Base-by-base conservation (phyloP, 352 stramenopile genomes). In the Hyaloperonospora arabidopsidis region DNA sequence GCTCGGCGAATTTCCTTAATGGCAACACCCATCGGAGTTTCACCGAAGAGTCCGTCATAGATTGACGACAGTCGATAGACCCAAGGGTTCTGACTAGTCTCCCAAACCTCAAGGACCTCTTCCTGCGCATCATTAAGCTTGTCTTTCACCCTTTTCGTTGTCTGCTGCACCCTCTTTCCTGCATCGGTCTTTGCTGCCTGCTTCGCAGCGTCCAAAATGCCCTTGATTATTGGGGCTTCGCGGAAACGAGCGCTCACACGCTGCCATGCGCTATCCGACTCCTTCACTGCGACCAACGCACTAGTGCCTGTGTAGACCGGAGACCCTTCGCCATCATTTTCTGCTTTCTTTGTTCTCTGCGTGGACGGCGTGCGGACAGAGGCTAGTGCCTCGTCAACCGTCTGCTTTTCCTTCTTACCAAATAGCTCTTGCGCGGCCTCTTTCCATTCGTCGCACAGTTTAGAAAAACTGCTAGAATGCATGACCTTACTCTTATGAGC, bases 11-110 rank as follows among this genome's bases (percentile, higher is more conserved):
- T 92, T 62, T 98, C 93, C 51, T 86, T 89, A 45, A 98, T 96
- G 13, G 95, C 95, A 54, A 97, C 73, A 18, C 86, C 93, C 78
- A 97, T 96, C 2, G 97, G 88, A 2, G 93, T 98, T 76, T 98
- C 96, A 2, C 92, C 94, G 18, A 97, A 98, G 44, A 99, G 69
- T 21, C 93, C 97, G 49, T 99, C 96, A 63, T 98, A 98, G n/a
- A 98, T 95, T 8, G 89, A 98, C 17, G 93, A 98, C 45, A 97
- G 67, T 49, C 95, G 89, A 65, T 99, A 98, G 3, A 99, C 89
- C 85, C 84, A 94, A 51, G 96, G 96, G 82, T 98, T 98, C 73
- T 99, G 96, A 66, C 88, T 98, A 39, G 96, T 99, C 67, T 99
- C 96, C 95, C 95, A 98, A 53, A 96, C 89, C 74, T 98, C 96